A percentile compares a stretch with the other conserved stretches of the same genome.
Conservation (phyloP, 108 stramenopile genomes). For the Cyclotella baltica region DNA sequence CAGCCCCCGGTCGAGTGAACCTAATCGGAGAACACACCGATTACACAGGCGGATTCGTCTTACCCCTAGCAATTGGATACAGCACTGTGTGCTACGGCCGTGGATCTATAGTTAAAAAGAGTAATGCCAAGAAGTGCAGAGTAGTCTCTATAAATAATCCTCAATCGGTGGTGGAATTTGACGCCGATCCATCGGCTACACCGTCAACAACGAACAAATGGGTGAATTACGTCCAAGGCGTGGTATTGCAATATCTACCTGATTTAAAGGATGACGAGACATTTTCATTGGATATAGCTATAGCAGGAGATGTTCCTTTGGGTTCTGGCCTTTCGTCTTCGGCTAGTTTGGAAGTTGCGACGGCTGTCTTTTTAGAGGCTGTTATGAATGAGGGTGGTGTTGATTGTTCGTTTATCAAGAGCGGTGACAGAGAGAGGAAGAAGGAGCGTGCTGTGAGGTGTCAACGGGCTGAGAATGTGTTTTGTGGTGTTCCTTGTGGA, state of each 20-base stretch:
- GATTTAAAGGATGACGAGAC: slow-evolving; percentile 66
- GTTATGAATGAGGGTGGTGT: slow-evolving; percentile 52
- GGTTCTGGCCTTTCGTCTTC: slow-evolving; percentile 85
- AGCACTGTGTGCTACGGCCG: slow-evolving; percentile 76
- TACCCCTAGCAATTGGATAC: slow-evolving; percentile 92
- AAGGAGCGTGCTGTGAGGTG: slow-evolving; percentile 82
- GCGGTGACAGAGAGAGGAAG: slow-evolving; percentile 7
- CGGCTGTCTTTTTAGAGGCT: slow-evolving; percentile 76
- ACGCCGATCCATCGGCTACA: slow-evolving; percentile 47
- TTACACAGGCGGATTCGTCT: slow-evolving; percentile 95
- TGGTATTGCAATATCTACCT: slow-evolving; percentile 85
- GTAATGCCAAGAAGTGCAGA: slow-evolving; percentile 33
- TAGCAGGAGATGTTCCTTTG: slow-evolving; percentile 91
- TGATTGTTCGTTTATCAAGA: slow-evolving; percentile 53
- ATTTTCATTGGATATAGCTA: slow-evolving; percentile 59
- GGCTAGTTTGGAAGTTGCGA: slow-evolving; percentile 83
- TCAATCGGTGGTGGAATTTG: slow-evolving; percentile 47
- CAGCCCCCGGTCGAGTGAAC: slow-evolving; percentile 89
- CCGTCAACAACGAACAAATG: slow-evolving; percentile 63
- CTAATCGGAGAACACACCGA: slow-evolving; percentile 97
- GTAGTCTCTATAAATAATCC: slow-evolving; percentile 58
- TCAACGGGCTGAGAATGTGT: slow-evolving; percentile 93
- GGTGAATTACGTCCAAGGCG: slow-evolving; percentile 93
- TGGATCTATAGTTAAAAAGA: slow-evolving; percentile 47
- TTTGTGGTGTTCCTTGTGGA: slow-evolving; percentile 90